Conservation (phyloP, 2,329 filamentous ascomycete genomes). For the Talaromyces albobiverticillius region DNA sequence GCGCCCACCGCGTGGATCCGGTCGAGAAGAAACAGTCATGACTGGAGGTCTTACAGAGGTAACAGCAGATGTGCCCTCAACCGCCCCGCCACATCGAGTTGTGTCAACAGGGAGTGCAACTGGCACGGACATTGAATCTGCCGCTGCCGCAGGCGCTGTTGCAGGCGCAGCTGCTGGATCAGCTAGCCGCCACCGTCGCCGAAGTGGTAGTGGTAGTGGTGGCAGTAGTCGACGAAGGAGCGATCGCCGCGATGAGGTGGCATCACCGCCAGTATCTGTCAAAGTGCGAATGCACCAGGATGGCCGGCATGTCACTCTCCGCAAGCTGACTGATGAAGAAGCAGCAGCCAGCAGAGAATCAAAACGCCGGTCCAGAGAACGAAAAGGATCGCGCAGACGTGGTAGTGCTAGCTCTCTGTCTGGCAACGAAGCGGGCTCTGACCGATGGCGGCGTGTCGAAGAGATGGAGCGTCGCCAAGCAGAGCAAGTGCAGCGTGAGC, state of each 20-base stretch:
- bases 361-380: slow-evolving; percentile 47
- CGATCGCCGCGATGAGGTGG: slow-evolving; percentile 43
- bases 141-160: slow-evolving; percentile 29
- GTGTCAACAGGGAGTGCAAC: slow-evolving; percentile 11
- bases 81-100: slow-evolving; percentile 36
- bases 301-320: slow-evolving; percentile 61
- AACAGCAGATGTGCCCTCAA: slow-evolving; percentile 33
- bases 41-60: slow-evolving; percentile 28
- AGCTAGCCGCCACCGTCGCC: slow-evolving; percentile 29
- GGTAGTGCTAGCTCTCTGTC: slow-evolving; percentile 43
- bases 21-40: slow-evolving; percentile 33
- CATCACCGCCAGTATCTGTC: slow-evolving; percentile 60
- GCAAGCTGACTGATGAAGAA: slow-evolving; percentile 61
- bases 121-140: slow-evolving; percentile 26
- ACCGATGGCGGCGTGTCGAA: slow-evolving; percentile 50
- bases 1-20: slow-evolving; percentile 21
- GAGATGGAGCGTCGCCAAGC: slow-evolving; percentile 47
- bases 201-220: slow-evolving; percentile 25
- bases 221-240: slow-evolving; percentile 18
- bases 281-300: slow-evolving; percentile 66
- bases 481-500: slow-evolving; percentile 41
- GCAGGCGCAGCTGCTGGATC: slow-evolving; percentile 30
- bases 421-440: slow-evolving; percentile 36
- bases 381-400: slow-evolving; percentile 39
- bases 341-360: slow-evolving; percentile 59